Evolutionary conservation across 2,329 filamentous ascomycete genomes (phyloP), one percentile per base, ranked within the genome.

Genomic region (Epichloe sibirici): DNA sequence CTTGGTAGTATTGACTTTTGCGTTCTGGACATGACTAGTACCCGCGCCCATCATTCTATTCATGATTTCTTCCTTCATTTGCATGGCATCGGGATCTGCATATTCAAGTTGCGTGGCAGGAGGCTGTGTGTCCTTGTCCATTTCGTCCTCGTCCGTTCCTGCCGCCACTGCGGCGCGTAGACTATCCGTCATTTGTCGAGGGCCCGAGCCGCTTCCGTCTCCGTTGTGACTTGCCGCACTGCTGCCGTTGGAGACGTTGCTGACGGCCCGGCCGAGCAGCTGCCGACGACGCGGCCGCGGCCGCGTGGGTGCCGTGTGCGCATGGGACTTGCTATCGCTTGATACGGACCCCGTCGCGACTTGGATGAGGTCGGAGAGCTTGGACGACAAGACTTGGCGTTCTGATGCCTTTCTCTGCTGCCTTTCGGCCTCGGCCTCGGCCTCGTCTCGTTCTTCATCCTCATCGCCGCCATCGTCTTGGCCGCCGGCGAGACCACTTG

Each of bases 241-340:
- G 51, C 76, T 79, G 5, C 69, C 69, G 1, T 73, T 73, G 2
- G 78, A 82, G 3, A 71, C 72, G 59, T 81, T 82, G 65, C 78
- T 81, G 31, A 77, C 65, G 3, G 77, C 80, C 11, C 80, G 75
- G 5, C 80, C 80, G 3, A 83, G 67, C 52, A 83, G 75, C 51
- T 74, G 70, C 11, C 77, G 74, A 49, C 72, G 69, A 1, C 71
- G 58, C 51, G 66, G 58, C 17, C 71, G 58, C 51, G 66, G 58
- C 17, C 63, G 57, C 51, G 63, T 5, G 45, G 46, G 45, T 35
- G 46, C 42, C 35, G 46, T 46, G 28, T 56, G 56, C 4, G 52
- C 44, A 37, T 38, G 56, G n/a, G 55, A 38, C 38, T 55, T 46
- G 38, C 51, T 53, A 43, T 58, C 55, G 31, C 48, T 42, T 25